Conservation (phyloP, 768 basidiomycete genomes). For the Rhodocollybia butyracea region DNA sequence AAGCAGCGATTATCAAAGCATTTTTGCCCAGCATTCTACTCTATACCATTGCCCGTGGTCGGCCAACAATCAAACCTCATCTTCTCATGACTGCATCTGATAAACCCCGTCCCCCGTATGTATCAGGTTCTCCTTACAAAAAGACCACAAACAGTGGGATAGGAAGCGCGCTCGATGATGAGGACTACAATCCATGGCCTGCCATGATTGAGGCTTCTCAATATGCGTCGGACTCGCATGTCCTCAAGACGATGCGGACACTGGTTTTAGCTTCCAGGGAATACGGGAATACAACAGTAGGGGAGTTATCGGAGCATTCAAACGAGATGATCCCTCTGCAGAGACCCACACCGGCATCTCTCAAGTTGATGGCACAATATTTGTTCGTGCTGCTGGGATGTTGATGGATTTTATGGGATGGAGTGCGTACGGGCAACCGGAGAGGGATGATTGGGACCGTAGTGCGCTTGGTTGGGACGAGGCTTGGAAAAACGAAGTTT, state of each 20-base stretch:
- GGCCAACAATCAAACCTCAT: constrained; percentile 47
- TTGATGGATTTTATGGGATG: constrained; percentile 55
- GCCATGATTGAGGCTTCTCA: constrained; percentile 40
- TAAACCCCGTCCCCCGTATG: constrained; percentile 36
- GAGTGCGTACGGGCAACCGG: constrained; percentile 48
- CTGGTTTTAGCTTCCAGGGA: constrained; percentile 44
- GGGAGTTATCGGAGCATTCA: constrained; percentile 41
- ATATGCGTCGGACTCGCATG: constrained; percentile 52
- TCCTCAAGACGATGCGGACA: constrained; percentile 45
- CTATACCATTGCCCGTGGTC: constrained; percentile 39
- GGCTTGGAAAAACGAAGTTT: constrained; percentile 45
- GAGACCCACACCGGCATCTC: constrained; percentile 46
- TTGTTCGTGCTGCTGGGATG: constrained; percentile 54
- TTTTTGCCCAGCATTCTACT: constrained; percentile 37
- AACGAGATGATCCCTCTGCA: constrained; percentile 1
- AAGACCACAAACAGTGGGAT: constrained; percentile 21
- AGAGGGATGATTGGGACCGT: constrained; percentile 47
- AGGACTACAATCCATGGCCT: constrained; percentile 50
- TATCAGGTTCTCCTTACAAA: background rate
- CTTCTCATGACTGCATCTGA: constrained; percentile 44
- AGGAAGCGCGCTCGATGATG: constrained; percentile 33
- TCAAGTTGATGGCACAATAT: constrained; percentile 52
- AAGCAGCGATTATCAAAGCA: constrained; percentile 43
- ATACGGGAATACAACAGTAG: constrained; percentile 40
- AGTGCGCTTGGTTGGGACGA: constrained; percentile 61